Base-by-base conservation (phyloP, 768 basidiomycete genomes). In the Podaxis pistillaris region DNA sequence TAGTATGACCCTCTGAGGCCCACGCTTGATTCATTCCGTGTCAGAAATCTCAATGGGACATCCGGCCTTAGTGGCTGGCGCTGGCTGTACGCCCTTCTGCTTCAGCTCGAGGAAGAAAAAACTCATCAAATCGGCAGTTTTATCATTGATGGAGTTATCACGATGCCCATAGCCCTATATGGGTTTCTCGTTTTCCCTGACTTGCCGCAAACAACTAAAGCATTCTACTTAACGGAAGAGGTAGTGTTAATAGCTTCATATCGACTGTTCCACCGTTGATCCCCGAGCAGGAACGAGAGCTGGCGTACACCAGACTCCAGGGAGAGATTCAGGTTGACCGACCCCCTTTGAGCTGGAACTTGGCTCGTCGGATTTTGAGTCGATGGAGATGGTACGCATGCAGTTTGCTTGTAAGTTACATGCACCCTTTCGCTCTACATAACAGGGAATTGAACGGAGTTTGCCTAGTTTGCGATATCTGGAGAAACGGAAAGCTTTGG, bases 121-220 rank as follows among this genome's bases (percentile, higher is more conserved):
- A 22, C 26, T 50, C 49, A 50, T 22, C 13, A 22, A 22, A 22
- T 26, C 4, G 26, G 38, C 66, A 86, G 84, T 17, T 88, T 89
- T 70, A 83, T 90, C 63, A 83, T 88, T 47, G 87, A 89, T 67
- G 87, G 87, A 2, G 73, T 87, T n/a, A 88, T 89, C 55, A 88
- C 88, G 3, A 71, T 89, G 15, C 88, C 88, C 0, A 86, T 91
- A 64, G 88, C 89, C 1, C 67, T 89, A 7, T 89, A 88, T 69
- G 88, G 88, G 0, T 90, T 89, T 69, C 67, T 88, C 30, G 77
- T 89, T 37, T 91, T 92, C 70, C 91, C 90, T 15, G 87, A 90
- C 69, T 78, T 86, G 7, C 90, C 89, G 0, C 75, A 80, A 15
- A 86, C 83, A 0, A 89, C 87, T 2, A 80, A 73, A 26, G 87